These are phyloP conservation scores for Sporobolomyces pararoseus DNA, from an alignment of 768 basidiomycete species.

Conservation along the genomic window DNA sequence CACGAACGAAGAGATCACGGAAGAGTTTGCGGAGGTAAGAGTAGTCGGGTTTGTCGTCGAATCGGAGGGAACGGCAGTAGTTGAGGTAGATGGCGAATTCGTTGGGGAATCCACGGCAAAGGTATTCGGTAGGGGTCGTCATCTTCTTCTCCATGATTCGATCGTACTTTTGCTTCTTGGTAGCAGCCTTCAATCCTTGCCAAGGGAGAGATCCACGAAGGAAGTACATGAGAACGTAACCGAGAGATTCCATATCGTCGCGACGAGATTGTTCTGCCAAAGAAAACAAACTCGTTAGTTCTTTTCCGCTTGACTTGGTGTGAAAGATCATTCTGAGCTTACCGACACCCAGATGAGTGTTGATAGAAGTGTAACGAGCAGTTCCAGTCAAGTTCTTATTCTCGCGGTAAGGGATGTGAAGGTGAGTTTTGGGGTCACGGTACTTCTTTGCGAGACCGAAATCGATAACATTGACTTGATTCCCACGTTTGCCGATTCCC, in stretches of 20 bases:
- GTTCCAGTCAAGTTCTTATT: slow-evolving; percentile 99
- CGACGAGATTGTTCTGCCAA: slow-evolving; percentile 80
- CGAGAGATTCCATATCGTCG: slow-evolving; percentile 95
- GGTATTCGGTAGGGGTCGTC: slow-evolving; percentile 89
- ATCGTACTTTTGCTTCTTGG: slow-evolving; percentile 99
- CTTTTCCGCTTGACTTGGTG: neutral
- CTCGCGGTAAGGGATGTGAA: slow-evolving; percentile 99
- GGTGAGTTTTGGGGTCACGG: slow-evolving; percentile 98
- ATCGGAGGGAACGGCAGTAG: slow-evolving; percentile 96
- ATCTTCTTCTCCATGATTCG: slow-evolving; percentile 99
- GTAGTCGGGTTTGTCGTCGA: slow-evolving; percentile 99
- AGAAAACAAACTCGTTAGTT: neutral
- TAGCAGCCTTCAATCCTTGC: slow-evolving; percentile 99
- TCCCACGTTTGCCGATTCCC: slow-evolving; percentile 98
- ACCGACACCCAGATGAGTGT: slow-evolving; percentile 90
- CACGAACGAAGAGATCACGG: slow-evolving; percentile 58
- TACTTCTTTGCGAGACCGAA: slow-evolving; percentile 99
- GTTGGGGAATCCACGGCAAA: slow-evolving; percentile 99
- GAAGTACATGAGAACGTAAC: slow-evolving; percentile 99
- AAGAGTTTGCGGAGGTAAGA: slow-evolving; percentile 99
- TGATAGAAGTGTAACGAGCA: slow-evolving; percentile 98
- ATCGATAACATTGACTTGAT: slow-evolving; percentile 95
- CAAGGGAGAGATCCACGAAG: slow-evolving; percentile 95
- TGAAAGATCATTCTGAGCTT: neutral
- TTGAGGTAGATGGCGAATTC: slow-evolving; percentile 99